Percentiles rank a stretch among this genome's conserved stretches.
These are phyloP conservation scores for Fusarium sp. DNA, from an alignment of 2,329 filamentous ascomycete species.

Conservation along the genomic window DNA sequence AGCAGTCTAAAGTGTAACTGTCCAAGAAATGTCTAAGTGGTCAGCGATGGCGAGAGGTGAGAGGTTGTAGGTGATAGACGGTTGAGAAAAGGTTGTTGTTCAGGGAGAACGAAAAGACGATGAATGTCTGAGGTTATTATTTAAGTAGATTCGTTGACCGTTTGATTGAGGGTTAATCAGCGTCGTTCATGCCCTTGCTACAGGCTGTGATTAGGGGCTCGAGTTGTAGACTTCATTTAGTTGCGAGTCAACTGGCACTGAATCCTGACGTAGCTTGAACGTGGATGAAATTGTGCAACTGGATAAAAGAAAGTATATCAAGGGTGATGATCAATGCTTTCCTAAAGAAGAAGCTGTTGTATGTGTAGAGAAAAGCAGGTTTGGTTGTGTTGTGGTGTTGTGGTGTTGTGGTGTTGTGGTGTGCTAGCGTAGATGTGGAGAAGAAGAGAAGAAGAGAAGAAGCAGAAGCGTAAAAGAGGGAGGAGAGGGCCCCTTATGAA, in stretches of 20 bases:
- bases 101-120: neutral
- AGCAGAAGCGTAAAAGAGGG: neutral
- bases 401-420: neutral
- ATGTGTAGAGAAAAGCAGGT: neutral
- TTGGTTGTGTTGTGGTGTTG: neutral
- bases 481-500: constrained; percentile 10
- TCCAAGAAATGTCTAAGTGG: constrained; percentile 11
- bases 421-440: neutral
- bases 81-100: neutral
- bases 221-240: neutral
- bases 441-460: neutral
- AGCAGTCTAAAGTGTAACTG: neutral
- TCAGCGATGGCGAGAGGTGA: neutral
- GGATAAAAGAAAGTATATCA: neutral
- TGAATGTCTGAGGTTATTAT: neutral
- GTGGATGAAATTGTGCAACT: constrained; percentile 1
- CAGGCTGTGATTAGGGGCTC: neutral
- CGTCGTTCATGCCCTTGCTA: neutral
- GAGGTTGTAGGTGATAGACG: neutral
- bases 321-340: neutral
- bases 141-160: neutral
- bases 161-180: constrained; percentile 7
- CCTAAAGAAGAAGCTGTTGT: neutral
- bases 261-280: neutral
- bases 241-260: neutral